Conservation (phyloP, 2,329 filamentous ascomycete genomes). For the Trichoderma aggressivum region DNA sequence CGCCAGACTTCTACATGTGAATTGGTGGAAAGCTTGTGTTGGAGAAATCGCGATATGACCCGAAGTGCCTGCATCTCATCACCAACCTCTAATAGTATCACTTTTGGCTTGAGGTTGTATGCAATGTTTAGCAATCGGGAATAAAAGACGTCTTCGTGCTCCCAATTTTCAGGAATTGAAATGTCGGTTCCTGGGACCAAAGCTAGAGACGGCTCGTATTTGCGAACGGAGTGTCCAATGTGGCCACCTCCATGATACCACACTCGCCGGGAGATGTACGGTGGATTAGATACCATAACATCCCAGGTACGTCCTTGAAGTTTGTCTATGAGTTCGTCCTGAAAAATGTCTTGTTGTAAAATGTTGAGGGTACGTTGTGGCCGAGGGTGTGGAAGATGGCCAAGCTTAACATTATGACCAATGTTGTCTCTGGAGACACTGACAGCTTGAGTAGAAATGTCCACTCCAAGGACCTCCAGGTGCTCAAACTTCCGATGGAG, state of each 20-base stretch:
- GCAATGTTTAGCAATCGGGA: conserved; percentile 58
- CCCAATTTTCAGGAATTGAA: conserved; percentile 31
- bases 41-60: conserved; percentile 51
- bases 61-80: conserved; percentile 64
- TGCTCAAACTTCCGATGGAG: conserved; percentile 42
- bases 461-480: conserved; percentile 63
- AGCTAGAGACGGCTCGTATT: conserved; percentile 76
- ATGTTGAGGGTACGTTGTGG: conserved; percentile 41
- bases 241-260: conserved; percentile 40
- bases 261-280: conserved; percentile 69
- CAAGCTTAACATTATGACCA: conserved; percentile 41
- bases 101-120: conserved; percentile 43
- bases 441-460: conserved; percentile 67
- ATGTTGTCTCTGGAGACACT: conserved; percentile 64
- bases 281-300: conserved; percentile 82
- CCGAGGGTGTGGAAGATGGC: conserved; percentile 23
- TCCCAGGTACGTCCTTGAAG: conserved; percentile 43
- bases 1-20: conserved; percentile 65
- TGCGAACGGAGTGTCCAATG: conserved; percentile 70
- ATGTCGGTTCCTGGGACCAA: conserved; percentile 55
- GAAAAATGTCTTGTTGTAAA: conserved; percentile 48
- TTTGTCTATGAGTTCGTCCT: conserved; percentile 34
- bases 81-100: conserved; percentile 68
- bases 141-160: conserved; percentile 61
- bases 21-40: conserved; percentile 27